Evolutionary conservation across 2,329 filamentous ascomycete species (phyloP).

Genomic region (Exophiala oligosperma): DNA sequence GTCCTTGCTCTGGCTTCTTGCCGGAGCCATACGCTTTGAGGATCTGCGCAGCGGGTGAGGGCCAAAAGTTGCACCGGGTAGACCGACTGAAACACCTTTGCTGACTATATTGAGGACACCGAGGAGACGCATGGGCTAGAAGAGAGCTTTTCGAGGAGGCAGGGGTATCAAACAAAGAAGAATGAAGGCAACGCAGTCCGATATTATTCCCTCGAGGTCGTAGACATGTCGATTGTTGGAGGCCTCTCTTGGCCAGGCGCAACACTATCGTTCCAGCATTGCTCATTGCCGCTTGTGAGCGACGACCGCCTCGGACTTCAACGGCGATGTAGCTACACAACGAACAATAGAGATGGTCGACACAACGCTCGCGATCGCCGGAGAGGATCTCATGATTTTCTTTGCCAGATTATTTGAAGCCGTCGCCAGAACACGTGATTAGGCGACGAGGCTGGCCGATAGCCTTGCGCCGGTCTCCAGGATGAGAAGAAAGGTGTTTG

Average conservation of each 20-base stretch:
- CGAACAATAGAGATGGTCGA: too few species aligned
- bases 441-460: too few species aligned
- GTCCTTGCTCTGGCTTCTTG: constrained; percentile 24
- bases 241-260: constrained; percentile 24
- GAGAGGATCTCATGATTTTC: too few species aligned
- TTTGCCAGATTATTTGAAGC: too few species aligned
- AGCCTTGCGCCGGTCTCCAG: too few species aligned
- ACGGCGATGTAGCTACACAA: neutral
- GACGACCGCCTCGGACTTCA: neutral
- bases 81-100: constrained; percentile 12
- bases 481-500: too few species aligned
- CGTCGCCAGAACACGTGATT: too few species aligned
- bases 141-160: neutral
- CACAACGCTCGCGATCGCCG: too few species aligned
- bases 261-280: constrained; percentile 28
- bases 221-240: constrained; percentile 15
- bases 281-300: constrained; percentile 24
- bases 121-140: neutral
- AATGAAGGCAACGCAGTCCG: neutral
- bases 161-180: neutral
- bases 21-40: constrained; percentile 21
- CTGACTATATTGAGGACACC: neutral
- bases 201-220: neutral
- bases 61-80: constrained; percentile 8
- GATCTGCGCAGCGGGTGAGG: constrained; percentile 7